Evolutionary conservation across 306 rosid species (phyloP).

Genomic region (Fagus crenata): DNA sequence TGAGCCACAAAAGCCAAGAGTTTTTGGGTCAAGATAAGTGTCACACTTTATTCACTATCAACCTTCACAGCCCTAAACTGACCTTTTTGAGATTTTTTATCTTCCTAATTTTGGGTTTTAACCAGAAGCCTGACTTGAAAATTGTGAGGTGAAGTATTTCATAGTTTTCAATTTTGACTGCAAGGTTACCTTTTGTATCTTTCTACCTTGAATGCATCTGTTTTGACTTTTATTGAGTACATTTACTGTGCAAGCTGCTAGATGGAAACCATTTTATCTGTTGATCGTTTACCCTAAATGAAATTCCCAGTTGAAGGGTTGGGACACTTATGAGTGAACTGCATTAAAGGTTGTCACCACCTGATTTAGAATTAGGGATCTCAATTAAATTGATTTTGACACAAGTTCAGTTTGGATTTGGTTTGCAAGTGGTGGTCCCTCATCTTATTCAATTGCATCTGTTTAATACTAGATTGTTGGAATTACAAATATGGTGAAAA

Average conservation of each 20-base stretch:
- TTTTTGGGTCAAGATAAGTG: no score
- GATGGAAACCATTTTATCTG: no score
- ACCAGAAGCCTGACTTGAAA: conserved; percentile 3
- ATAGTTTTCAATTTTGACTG: no score
- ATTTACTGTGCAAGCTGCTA: neutral
- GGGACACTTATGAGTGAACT: neutral
- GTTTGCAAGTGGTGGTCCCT: no score
- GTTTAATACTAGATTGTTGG: neutral
- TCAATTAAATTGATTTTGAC: neutral
- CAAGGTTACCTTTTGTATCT: neutral
- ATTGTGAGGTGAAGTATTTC: neutral
- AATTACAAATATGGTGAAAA: neutral
- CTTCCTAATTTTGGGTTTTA: neutral
- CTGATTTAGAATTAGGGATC: neutral
- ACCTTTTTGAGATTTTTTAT: no score
- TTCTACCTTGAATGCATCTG: neutral
- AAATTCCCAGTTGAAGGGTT: neutral
- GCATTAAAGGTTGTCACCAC: neutral
- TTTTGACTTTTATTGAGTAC: neutral
- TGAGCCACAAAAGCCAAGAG: no score
- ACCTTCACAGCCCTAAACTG: no score
- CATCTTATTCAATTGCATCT: neutral
- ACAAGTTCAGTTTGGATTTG: no score
- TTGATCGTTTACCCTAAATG: neutral
- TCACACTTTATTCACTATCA: no score